A percentile compares a stretch with the other conserved stretches of the same genome.
These are phyloP conservation scores for Oropetium thomaeum DNA, from an alignment of 176 grass and related monocot species.

Conservation along the genomic window DNA sequence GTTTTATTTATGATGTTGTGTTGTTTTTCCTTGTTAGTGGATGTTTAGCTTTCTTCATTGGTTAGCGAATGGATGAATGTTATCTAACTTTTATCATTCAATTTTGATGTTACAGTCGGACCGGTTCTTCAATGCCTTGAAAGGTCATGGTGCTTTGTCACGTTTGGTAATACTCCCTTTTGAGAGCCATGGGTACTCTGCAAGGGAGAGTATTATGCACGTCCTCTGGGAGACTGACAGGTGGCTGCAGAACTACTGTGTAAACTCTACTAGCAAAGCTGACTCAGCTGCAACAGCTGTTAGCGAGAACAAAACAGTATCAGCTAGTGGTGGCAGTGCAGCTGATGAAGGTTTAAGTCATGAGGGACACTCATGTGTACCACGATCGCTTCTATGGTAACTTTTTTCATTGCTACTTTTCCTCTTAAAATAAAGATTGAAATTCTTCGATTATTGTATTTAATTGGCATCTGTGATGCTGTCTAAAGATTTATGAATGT, in stretches of 20 bases:
- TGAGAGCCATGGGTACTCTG: slow-evolving; percentile 95
- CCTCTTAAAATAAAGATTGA: background rate
- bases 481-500: background rate
- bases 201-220: slow-evolving; percentile 98
- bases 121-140: slow-evolving; percentile 98
- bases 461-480: background rate
- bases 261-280: slow-evolving; percentile 46
- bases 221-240: slow-evolving; percentile 95
- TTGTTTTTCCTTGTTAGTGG: slow-evolving; percentile 11
- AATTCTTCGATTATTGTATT: background rate
- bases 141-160: slow-evolving; percentile 85
- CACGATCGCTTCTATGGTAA: slow-evolving; percentile 83
- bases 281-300: slow-evolving; percentile 42
- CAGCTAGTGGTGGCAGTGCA: slow-evolving; percentile 53
- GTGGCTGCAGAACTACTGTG: slow-evolving; percentile 89
- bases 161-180: slow-evolving; percentile 96
- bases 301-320: slow-evolving; percentile 53
- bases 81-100: background rate
- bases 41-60: slow-evolving; percentile 10
- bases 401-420: slow-evolving; percentile 24
- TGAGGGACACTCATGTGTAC: slow-evolving; percentile 41
- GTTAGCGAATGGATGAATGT: slow-evolving; percentile 2
- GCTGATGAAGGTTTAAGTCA: slow-evolving; percentile 45
- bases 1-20: background rate
- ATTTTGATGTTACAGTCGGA: slow-evolving; percentile 67